phyloP scores from a whole-genome alignment of 2,329 filamentous ascomycete species.

The Calonectria henricotiae region DNA sequence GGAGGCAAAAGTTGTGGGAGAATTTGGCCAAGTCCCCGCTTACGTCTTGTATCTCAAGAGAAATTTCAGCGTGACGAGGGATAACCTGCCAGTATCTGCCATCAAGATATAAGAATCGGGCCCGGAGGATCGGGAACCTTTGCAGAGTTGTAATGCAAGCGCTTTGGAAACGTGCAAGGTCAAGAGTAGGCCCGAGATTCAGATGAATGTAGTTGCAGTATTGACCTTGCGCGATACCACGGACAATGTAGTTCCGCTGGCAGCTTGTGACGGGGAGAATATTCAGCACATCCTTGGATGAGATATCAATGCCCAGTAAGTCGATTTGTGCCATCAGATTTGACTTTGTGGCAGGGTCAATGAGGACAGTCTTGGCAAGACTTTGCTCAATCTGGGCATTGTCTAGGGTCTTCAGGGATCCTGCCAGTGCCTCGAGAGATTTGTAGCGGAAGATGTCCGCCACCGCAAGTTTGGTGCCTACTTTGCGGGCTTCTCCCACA shows the following conservation, averaged over 20 bases:
- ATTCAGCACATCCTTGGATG: slow-evolving; percentile 27
- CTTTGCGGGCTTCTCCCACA: slow-evolving; percentile 39
- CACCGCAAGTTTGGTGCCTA: slow-evolving; percentile 24
- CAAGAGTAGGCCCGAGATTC: slow-evolving; percentile 39
- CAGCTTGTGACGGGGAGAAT: slow-evolving; percentile 41
- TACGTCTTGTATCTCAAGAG: slow-evolving; percentile 26
- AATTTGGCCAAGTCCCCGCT: slow-evolving; percentile 37
- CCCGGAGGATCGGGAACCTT: slow-evolving; percentile 45
- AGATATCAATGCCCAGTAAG: slow-evolving; percentile 16
- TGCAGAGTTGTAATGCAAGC: slow-evolving; percentile 36
- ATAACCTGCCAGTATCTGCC: slow-evolving; percentile 48
- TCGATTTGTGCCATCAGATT: slow-evolving; percentile 30
- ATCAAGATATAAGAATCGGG: slow-evolving; percentile 41
- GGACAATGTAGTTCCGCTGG: slow-evolving; percentile 35
- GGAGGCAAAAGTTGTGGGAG: slow-evolving; percentile 36
- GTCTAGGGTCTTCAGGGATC: too few relatives aligned
- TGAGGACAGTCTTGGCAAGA: slow-evolving; percentile 15
- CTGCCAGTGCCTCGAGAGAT: background rate
- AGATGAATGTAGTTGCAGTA: slow-evolving; percentile 49
- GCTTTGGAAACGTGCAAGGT: slow-evolving; percentile 41
- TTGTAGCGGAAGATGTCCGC: slow-evolving; percentile 36
- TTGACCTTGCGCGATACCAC: slow-evolving; percentile 30
- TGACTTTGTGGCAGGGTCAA: slow-evolving; percentile 32
- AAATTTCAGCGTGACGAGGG: slow-evolving; percentile 30
- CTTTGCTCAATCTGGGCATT: slow-evolving; percentile 59